A percentile compares a stretch with the other conserved stretches of the same genome.
Evolutionary conservation across 2,329 filamentous ascomycete genomes (phyloP).

Genomic region (Zalaria obscura): DNA sequence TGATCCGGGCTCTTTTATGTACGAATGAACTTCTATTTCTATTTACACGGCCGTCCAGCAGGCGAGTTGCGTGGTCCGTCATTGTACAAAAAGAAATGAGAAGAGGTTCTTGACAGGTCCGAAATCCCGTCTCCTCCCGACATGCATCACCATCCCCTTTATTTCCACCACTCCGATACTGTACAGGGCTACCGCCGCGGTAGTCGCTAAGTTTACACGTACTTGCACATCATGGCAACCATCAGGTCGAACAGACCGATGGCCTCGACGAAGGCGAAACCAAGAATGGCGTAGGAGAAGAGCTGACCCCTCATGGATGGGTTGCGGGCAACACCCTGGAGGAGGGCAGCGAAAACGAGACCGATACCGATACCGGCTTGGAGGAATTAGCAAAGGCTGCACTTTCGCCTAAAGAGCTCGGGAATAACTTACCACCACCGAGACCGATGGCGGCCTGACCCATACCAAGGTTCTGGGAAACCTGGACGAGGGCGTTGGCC

Average conservation of each 20-base stretch:
- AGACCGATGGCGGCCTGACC: slow-evolving; percentile 83
- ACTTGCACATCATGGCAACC: slow-evolving; percentile 85
- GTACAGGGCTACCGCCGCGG: no score
- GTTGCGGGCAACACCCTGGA: slow-evolving; percentile 86
- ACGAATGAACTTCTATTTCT: no score
- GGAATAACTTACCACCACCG: slow-evolving; percentile 14
- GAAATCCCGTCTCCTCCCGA: no score
- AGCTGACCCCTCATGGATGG: slow-evolving; percentile 87
- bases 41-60: no score
- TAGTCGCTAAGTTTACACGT: slow-evolving; percentile 16
- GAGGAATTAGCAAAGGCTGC: neutral
- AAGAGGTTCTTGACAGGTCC: no score
- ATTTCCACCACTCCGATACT: no score
- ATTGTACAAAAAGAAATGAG: no score
- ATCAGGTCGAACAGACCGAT: slow-evolving; percentile 81
- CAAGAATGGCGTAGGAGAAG: slow-evolving; percentile 90
- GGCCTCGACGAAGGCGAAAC: slow-evolving; percentile 90
- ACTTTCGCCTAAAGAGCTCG: neutral
- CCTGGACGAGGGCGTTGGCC: slow-evolving; percentile 76
- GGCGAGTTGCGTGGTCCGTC: no score
- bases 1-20: no score
- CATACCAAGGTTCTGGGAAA: slow-evolving; percentile 85
- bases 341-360: slow-evolving; percentile 82
- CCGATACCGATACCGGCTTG: slow-evolving; percentile 85
- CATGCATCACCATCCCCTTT: no score